These are phyloP conservation scores for Syzygium oleosum DNA, from an alignment of 345 rosid species.

Conservation along the genomic window DNA sequence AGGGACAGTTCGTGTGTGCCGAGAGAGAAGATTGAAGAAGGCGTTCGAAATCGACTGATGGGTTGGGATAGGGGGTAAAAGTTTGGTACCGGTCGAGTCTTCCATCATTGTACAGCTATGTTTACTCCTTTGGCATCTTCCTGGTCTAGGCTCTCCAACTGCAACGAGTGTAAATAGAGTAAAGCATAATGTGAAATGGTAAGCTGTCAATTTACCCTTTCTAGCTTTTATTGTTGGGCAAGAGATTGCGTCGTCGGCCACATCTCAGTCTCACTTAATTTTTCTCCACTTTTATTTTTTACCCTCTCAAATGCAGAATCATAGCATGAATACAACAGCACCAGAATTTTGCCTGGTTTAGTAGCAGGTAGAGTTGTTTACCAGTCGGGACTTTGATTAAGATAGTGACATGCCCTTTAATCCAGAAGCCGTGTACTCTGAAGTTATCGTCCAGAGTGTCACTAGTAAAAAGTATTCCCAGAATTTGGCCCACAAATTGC, in stretches of 20 bases:
- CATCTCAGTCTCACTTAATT: not conserved
- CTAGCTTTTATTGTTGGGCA: not conserved
- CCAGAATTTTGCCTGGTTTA: not conserved
- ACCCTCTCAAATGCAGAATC: not conserved
- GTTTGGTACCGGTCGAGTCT: not conserved
- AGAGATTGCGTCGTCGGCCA: not conserved
- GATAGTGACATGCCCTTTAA: not conserved
- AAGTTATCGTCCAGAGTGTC: not conserved
- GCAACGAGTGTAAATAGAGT: not conserved
- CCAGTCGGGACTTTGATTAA: not conserved
- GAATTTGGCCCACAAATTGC: not conserved
- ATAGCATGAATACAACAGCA: not conserved
- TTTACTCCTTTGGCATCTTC: not conserved
- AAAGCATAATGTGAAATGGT: not conserved
- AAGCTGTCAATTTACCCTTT: not conserved
- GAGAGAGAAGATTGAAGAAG: slow-evolving; percentile 43
- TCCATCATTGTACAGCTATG: not conserved
- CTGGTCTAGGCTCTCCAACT: not conserved
- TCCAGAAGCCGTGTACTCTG: not conserved
- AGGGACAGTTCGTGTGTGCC: slow-evolving; percentile 26
- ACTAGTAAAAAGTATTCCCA: not conserved
- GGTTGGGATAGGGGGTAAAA: slow-evolving; percentile 45
- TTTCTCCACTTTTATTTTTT: not conserved
- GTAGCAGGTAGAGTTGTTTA: not conserved
- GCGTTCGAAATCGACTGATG: slow-evolving; percentile 40